These are phyloP conservation scores for Phytophthora foliorum DNA, from an alignment of 352 stramenopile species.

Conservation along the genomic window DNA sequence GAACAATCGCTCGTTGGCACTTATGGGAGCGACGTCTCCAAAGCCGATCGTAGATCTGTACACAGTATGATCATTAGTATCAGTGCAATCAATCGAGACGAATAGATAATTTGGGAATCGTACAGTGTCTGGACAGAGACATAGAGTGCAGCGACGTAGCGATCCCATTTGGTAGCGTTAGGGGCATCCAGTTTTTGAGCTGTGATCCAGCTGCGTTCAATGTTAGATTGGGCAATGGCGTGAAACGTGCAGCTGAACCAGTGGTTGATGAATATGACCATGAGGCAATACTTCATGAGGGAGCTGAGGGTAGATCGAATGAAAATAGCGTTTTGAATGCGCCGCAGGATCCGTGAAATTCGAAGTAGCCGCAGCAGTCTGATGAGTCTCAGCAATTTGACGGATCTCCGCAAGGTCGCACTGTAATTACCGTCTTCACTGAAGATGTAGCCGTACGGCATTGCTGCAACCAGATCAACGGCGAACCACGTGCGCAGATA, in stretches of 20 bases:
- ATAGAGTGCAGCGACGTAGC: constrained; percentile 77
- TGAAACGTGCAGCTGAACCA: constrained; percentile 83
- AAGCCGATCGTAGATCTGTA: constrained; percentile 69
- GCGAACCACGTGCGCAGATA: constrained; percentile 66
- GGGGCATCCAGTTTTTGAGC: constrained; percentile 46
- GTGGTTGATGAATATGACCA: constrained; percentile 76
- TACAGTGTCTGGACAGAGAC: constrained; percentile 81
- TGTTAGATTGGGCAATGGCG: constrained; percentile 45
- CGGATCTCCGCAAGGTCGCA: constrained; percentile 45
- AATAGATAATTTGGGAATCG: constrained; percentile 10
- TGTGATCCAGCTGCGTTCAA: constrained; percentile 56
- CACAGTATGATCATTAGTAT: background rate
- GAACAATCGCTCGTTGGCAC: constrained; percentile 69
- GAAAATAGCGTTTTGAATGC: constrained; percentile 74
- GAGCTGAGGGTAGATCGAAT: constrained; percentile 77
- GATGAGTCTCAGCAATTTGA: constrained; percentile 73
- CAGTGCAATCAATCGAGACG: constrained; percentile 4
- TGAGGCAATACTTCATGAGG: constrained; percentile 74
- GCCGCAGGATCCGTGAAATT: constrained; percentile 71
- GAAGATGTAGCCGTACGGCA: constrained; percentile 63
- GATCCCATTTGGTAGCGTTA: constrained; percentile 52
- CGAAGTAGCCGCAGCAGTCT: constrained; percentile 73
- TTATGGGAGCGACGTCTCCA: constrained; percentile 59
- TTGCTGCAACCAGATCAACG: constrained; percentile 56
- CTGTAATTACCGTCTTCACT: constrained; percentile 30